Conservation (phyloP, 2,329 filamentous ascomycete species). For the Hypoxylon sp. region DNA sequence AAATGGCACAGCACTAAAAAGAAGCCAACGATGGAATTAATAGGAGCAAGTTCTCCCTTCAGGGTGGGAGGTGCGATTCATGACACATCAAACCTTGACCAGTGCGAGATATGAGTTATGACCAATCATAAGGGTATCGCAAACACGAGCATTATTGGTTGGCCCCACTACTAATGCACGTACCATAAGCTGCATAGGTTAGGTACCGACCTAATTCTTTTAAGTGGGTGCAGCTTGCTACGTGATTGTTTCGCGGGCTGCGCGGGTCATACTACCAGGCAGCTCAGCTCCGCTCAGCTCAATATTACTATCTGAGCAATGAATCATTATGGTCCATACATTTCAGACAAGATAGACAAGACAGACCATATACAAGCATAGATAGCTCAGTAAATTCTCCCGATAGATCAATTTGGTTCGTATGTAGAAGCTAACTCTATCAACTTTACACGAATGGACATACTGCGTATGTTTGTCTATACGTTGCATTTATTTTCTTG, state of each 20-base stretch:
- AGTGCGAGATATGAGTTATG: constrained; percentile 12
- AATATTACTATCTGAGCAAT: background rate
- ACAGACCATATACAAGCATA: background rate
- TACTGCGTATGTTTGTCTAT: constrained; percentile 21
- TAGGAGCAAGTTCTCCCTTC: background rate
- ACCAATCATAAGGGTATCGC: constrained; percentile 52
- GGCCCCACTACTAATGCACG: constrained; percentile 17
- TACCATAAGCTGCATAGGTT: background rate
- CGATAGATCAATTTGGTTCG: constrained; percentile 29
- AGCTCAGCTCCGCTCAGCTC: constrained; percentile 26
- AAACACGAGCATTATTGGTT: constrained; percentile 39
- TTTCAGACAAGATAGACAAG: background rate
- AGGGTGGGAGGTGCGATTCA: constrained; percentile 26
- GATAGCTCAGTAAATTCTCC: constrained; percentile 6
- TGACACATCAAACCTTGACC: constrained; percentile 28
- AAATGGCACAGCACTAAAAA: background rate
- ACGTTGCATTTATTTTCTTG: constrained; percentile 16
- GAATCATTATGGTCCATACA: constrained; percentile 14
- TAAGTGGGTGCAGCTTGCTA: constrained; percentile 28
- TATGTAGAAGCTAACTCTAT: constrained; percentile 26
- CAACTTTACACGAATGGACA: constrained; percentile 28
- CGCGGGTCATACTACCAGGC: constrained; percentile 15
- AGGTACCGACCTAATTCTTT: background rate
- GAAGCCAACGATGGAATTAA: constrained; percentile 2
- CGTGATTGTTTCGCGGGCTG: constrained; percentile 25